Base-by-base conservation (phyloP, 768 basidiomycete genomes). In the Rhodotorula kratochvilovae region DNA sequence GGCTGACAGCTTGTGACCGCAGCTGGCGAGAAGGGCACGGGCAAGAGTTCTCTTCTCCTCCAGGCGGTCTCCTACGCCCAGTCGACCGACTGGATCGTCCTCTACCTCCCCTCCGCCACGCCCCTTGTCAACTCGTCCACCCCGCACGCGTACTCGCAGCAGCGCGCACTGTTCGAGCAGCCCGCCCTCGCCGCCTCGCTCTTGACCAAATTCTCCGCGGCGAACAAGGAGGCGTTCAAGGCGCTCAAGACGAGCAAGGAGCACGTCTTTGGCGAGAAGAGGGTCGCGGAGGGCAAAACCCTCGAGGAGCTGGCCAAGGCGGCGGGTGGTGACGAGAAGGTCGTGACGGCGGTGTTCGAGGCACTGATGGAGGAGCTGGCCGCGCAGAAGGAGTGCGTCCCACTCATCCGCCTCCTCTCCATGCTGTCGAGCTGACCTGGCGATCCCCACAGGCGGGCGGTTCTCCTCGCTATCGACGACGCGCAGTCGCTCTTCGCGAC, bases 91-190 rank as follows among this genome's bases (percentile, higher is more conserved):
- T 72, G 55, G 57, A 42, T 72, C 55, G 68, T 75, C 42, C 60
- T 75, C 51, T 75, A 75, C 68, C 54, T 75, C 11, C 71, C 74
- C 25, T 69, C 70, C 61, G 73, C 73, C 16, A 51, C 67, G 6
- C 67, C 67, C 27, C 62, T 70, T 35, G 65, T 72, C 64, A 64
- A 75, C 61, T 75, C 74, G 12, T 72, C 74, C 6, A 69, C 74
- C 7, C 67, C 74, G 16, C 66, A 69, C 62, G 27, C 61, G 53
- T 75, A 75, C 59, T 72, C 70, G 25, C 11, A 61, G 39, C 5
- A 53, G 29, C 67, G 65, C 36, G 65, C 63, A 5, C 70, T 75
- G 53, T 75, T 75, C 58, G 67, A 70, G 39, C 74, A 75, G 56
- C 71, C 74, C 11, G 16, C 43, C 31, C 65, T 75, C 31, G 63